phyloP scores from a whole-genome alignment of 2,329 filamentous ascomycete genomes.

The Nigrospora oryzae region DNA sequence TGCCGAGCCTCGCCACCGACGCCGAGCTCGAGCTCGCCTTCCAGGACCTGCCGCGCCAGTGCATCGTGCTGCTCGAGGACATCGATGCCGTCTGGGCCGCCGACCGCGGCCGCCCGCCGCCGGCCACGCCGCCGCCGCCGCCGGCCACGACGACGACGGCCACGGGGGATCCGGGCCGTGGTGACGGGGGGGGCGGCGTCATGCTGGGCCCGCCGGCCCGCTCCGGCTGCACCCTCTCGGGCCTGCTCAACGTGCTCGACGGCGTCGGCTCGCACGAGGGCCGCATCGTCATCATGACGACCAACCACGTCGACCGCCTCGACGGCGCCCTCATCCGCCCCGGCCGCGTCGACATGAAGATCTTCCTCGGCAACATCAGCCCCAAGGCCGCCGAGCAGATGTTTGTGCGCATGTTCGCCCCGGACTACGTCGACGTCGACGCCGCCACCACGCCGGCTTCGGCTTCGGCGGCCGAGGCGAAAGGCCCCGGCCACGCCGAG shows the following conservation, averaged over 20 bases:
- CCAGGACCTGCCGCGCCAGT: constrained; percentile 39
- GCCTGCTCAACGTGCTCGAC: constrained; percentile 55
- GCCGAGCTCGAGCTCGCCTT: constrained; percentile 42
- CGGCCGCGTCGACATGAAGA: constrained; percentile 52
- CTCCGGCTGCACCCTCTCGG: constrained; percentile 44
- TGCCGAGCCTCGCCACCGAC: constrained; percentile 30
- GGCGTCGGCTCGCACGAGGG: constrained; percentile 58
- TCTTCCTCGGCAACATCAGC: constrained; percentile 30
- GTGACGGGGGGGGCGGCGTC: no score
- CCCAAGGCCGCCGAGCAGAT: constrained; percentile 23
- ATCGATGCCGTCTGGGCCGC: constrained; percentile 31
- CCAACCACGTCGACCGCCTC: constrained; percentile 51
- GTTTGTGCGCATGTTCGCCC: constrained; percentile 25
- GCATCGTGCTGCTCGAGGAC: constrained; percentile 48
- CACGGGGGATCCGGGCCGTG: constrained; percentile 20
- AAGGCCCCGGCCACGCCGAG: not conserved
- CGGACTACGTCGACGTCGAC: constrained; percentile 8
- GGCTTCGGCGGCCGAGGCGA: not conserved
- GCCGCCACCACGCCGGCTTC: no score
- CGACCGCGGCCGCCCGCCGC: not conserved
- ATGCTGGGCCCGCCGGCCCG: no score
- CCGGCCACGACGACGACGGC: constrained; percentile 12
- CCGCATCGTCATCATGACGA: constrained; percentile 59
- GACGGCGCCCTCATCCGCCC: constrained; percentile 51
- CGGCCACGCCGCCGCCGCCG: no score